Base-by-base conservation (phyloP, 345 rosid genomes). In the Brassica carinata region DNA sequence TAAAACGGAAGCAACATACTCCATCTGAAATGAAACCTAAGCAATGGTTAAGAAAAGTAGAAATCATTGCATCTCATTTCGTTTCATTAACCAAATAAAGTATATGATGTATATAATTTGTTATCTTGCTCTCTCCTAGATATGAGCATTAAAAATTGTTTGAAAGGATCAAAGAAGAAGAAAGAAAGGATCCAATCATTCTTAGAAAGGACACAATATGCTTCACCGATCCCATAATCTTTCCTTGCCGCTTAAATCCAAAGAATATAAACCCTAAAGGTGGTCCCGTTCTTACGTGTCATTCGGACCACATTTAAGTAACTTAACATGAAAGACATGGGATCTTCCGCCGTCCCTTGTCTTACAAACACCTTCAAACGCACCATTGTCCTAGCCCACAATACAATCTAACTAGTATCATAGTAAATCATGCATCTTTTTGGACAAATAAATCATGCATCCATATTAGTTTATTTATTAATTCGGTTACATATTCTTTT, bases 191-290 rank as follows among this genome's bases (percentile, higher is more conserved):
- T 68, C 79, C 83, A 83, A 85, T 84, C 81, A 89, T 87, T 86
- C 91, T 61, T 86, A 81, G 65, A 87, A 83, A 83, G 80, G 86
- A 87, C 88, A 85, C 86, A 85, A 91, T 91, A 89, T 88, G 87
- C 86, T 83, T 71, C 85, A 77, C 90, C 85, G 89, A 77, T 67
- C 75, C 90, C 88, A 61, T 80, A 85, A 86, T 89, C 88, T 88
- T 82, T 81, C 87, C 77, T 10, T 90, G 97, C 91, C 89, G 90
- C 83, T 91, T 82, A 83, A 74, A 83, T 89, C 81, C 84, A n/a
- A n/a, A 85, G 97, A 87, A 85, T 59, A 31, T 34, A 57, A 66
- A 64, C 65, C 79, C 29, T 2, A 61, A 67, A 40, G 72, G 38
- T 72, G 82, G 85, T 63, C 84, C 75, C 14, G 1, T 30, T 0